Conservation (phyloP, 257 asterid species). For the Vinca minor region DNA sequence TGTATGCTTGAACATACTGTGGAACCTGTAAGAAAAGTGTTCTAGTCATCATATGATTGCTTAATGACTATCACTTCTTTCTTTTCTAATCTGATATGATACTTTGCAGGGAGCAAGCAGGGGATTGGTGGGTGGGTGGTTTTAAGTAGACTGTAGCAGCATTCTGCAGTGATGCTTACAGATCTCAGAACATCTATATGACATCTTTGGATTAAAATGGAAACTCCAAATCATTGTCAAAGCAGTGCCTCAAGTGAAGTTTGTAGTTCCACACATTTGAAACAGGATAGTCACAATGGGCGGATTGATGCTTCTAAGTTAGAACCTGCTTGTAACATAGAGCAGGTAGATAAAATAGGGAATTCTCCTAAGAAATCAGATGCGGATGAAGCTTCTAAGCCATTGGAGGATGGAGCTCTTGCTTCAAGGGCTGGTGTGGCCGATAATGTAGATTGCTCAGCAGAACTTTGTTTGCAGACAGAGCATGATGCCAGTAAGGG, state of each 20-base stretch:
- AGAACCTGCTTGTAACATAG: slow-evolving; percentile 19
- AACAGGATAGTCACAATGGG: slow-evolving; percentile 19
- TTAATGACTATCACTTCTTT: too few species aligned
- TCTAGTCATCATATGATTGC: background rate
- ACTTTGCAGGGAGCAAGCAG: slow-evolving; percentile 28
- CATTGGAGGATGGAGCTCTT: slow-evolving; percentile 18
- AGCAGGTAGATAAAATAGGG: slow-evolving; percentile 21
- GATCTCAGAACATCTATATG: background rate
- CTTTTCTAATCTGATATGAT: slow-evolving; percentile 6
- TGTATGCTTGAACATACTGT: background rate
- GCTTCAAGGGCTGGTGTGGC: slow-evolving; percentile 36
- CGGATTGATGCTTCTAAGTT: slow-evolving; percentile 18
- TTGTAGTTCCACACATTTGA: slow-evolving; percentile 23
- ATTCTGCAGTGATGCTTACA: background rate
- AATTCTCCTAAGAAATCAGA: slow-evolving; percentile 31
- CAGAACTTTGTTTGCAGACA: slow-evolving; percentile 22
- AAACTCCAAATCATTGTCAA: slow-evolving; percentile 18
- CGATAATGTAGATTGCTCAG: slow-evolving; percentile 21
- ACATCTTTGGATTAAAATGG: slow-evolving; percentile 10
- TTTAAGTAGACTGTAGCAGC: too few species aligned
- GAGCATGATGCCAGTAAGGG: slow-evolving; percentile 15
- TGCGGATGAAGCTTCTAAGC: slow-evolving; percentile 24
- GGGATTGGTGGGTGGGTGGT: too few species aligned
- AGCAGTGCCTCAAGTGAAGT: slow-evolving; percentile 24
- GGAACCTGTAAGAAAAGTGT: background rate